These are phyloP conservation scores for Dimocarpus longan DNA, from an alignment of 345 rosid species.

Conservation along the genomic window DNA sequence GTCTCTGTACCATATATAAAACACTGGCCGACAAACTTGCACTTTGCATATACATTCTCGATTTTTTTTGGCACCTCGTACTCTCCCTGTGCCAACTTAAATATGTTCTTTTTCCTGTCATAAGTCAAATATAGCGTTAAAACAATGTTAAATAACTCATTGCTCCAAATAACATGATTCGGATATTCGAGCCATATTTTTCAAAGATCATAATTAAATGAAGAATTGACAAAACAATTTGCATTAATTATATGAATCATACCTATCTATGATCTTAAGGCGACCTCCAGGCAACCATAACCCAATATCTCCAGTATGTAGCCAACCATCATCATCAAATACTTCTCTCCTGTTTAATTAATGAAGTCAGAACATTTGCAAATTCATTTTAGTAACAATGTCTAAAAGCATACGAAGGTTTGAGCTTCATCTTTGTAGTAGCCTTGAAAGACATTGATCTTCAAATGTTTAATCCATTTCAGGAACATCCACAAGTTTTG, in stretches of 20 bases:
- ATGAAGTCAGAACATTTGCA: conserved; percentile 21
- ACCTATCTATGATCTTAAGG: conserved; percentile 78
- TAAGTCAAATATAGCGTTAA: background rate
- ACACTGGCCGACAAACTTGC: conserved; percentile 79
- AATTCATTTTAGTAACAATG: conserved; percentile 2
- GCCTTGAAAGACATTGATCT: conserved; percentile 75
- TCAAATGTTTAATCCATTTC: conserved; percentile 93
- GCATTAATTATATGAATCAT: background rate
- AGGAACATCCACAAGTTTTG: conserved; percentile 83
- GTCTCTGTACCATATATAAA: conserved; percentile 72
- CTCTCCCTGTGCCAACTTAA: conserved; percentile 98
- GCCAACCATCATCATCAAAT: conserved; percentile 89
- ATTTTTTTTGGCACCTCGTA: conserved; percentile 96
- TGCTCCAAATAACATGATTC: background rate
- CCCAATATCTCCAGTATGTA: conserved; percentile 95
- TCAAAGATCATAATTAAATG: background rate
- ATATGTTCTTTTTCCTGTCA: conserved; percentile 84
- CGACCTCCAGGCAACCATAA: conserved; percentile 92
- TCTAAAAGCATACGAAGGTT: conserved; percentile 17
- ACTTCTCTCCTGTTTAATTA: conserved; percentile 75
- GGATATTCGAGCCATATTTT: background rate
- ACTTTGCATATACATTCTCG: conserved; percentile 88
- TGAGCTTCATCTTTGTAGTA: conserved; percentile 82
- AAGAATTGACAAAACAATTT: background rate
- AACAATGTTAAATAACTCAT: background rate